phyloP scores from a whole-genome alignment of 352 stramenopile species.

The Globisporangium cylindrosporum region DNA sequence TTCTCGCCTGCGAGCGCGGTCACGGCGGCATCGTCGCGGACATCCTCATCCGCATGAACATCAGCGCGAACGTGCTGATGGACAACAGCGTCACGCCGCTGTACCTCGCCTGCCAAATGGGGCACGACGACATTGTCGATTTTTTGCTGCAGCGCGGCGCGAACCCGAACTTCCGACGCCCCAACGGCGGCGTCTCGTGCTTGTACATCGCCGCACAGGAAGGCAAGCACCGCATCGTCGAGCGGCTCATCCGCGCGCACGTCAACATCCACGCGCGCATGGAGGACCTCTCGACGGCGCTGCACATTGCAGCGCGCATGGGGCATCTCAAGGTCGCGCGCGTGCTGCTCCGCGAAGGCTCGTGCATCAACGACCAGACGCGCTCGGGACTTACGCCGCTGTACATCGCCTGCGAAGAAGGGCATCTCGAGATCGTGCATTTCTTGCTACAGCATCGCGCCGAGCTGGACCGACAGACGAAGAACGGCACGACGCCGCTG shows the following conservation, averaged over 20 bases:
- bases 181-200: constrained; percentile 61
- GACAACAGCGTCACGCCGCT: constrained; percentile 76
- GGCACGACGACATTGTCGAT: constrained; percentile 57
- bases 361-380: constrained; percentile 66
- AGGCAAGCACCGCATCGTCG: constrained; percentile 62
- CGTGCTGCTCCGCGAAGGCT: constrained; percentile 49
- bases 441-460: constrained; percentile 45
- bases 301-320: constrained; percentile 83
- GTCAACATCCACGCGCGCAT: constrained; percentile 68
- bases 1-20: constrained; percentile 74
- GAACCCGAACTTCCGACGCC: constrained; percentile 62
- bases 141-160: constrained; percentile 56
- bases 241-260: constrained; percentile 38
- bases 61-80: constrained; percentile 74
- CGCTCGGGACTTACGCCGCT: constrained; percentile 74
- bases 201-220: constrained; percentile 82
- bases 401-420: constrained; percentile 86
- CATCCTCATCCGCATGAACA: constrained; percentile 45
- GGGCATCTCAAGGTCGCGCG: constrained; percentile 54
- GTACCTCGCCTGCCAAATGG: constrained; percentile 85
- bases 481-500: constrained; percentile 64
- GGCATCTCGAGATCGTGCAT: constrained; percentile 56
- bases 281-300: constrained; percentile 71
- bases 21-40: constrained; percentile 65
- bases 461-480: constrained; percentile 37